Percentiles rank a stretch among this genome's conserved stretches.
Conservation (phyloP, 495 filamentous ascomycete species). For the Penicillium pulvis region DNA sequence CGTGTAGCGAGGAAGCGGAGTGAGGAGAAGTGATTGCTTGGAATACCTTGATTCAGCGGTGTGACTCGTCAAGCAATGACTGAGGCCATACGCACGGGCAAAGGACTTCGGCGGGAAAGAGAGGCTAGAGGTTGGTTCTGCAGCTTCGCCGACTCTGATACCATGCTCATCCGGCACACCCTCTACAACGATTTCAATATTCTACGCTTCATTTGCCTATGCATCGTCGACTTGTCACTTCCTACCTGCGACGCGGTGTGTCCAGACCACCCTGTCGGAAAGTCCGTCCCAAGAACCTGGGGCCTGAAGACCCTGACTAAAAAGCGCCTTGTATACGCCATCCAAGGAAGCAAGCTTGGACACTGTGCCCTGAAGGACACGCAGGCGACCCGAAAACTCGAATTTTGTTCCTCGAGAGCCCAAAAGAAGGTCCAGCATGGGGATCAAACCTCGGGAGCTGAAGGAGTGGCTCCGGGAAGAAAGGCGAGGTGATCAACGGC, state of each 20-base stretch:
- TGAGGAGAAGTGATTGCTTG: constrained; percentile 35
- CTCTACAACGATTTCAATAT: constrained; percentile 46
- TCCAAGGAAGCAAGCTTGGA: constrained; percentile 34
- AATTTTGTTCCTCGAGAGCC: constrained; percentile 37
- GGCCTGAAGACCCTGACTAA: constrained; percentile 35
- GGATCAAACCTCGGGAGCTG: constrained; percentile 14
- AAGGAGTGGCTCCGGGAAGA: constrained; percentile 10
- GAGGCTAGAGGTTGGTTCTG: constrained; percentile 41
- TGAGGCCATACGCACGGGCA: constrained; percentile 30
- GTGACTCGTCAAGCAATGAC: constrained; percentile 32
- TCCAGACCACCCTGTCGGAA: neutral
- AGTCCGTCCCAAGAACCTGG: constrained; percentile 13
- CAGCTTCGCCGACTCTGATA: constrained; percentile 39
- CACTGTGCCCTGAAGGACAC: constrained; percentile 47
- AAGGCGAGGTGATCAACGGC: too few relatives aligned
- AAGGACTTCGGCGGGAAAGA: constrained; percentile 40
- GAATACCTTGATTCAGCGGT: constrained; percentile 40
- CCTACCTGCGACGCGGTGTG: constrained; percentile 30
- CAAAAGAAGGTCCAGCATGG: constrained; percentile 11
- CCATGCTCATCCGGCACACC: constrained; percentile 49
- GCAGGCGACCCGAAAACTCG: constrained; percentile 39
- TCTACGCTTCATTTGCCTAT: constrained; percentile 43
- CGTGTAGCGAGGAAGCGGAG: constrained; percentile 38
- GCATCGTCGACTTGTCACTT: constrained; percentile 42
- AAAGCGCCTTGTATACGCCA: constrained; percentile 30